Percentiles rank a stretch among this genome's conserved stretches.
Conservation (phyloP, 1,284 basidiomycete species). For the Boletellus deceptivus region DNA sequence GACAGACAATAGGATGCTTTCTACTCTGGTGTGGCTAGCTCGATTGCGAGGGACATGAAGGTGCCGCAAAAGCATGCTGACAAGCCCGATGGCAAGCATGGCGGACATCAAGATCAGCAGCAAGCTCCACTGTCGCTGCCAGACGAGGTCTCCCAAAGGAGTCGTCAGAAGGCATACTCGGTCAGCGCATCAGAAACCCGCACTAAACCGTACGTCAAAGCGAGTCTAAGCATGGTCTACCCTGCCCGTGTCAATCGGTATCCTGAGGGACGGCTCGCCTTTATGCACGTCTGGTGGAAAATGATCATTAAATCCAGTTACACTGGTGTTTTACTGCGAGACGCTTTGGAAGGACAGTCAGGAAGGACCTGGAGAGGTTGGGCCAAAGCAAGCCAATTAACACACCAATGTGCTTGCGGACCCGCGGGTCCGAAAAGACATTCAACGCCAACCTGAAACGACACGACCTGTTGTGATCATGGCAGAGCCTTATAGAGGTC, state of each 20-base stretch:
- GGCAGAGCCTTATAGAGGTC: slow-evolving; percentile 60
- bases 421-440: slow-evolving; percentile 60
- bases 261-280: slow-evolving; percentile 26
- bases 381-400: slow-evolving; percentile 34
- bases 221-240: slow-evolving; percentile 31
- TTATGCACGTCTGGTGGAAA: neutral
- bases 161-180: slow-evolving; percentile 60
- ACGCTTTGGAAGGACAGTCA: slow-evolving; percentile 35
- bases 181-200: neutral
- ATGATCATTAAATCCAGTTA: slow-evolving; percentile 22
- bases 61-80: slow-evolving; percentile 49
- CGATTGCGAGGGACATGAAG: slow-evolving; percentile 64
- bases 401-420: slow-evolving; percentile 55
- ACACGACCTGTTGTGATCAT: slow-evolving; percentile 54
- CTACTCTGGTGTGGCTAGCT: slow-evolving; percentile 60
- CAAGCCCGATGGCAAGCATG: slow-evolving; percentile 54
- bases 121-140: slow-evolving; percentile 54
- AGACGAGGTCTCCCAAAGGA: slow-evolving; percentile 66
- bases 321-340: slow-evolving; percentile 57
- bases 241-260: slow-evolving; percentile 52
- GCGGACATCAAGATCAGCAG: slow-evolving; percentile 46
- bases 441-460: slow-evolving; percentile 60
- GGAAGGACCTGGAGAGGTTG: slow-evolving; percentile 21
- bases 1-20: slow-evolving; percentile 63
- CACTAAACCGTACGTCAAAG: neutral